A percentile compares a stretch with the other conserved stretches of the same genome.
phyloP scores from a whole-genome alignment of 306 rosid species.

The Echinosophora koreensis region DNA sequence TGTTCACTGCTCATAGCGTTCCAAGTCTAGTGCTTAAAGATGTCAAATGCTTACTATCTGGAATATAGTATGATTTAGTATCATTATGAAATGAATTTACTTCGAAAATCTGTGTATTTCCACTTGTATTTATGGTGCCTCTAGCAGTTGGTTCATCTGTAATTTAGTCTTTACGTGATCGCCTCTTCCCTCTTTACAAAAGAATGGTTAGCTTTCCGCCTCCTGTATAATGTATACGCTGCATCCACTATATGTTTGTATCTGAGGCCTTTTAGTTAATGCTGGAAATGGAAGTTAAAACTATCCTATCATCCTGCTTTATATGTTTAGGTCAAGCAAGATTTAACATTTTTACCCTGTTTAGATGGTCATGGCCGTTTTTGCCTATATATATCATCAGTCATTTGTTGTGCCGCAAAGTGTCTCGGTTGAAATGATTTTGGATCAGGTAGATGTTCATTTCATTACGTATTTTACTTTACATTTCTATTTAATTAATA shows the following conservation, averaged over 20 bases:
- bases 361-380: slow-evolving; percentile 99
- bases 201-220: not conserved
- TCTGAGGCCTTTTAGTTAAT: not conserved
- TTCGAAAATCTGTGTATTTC: not conserved
- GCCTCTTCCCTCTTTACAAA: not conserved
- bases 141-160: not conserved
- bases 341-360: slow-evolving; percentile 41
- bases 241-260: slow-evolving; percentile 18
- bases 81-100: slow-evolving; percentile 18
- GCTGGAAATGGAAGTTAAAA: slow-evolving; percentile 36
- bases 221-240: slow-evolving; percentile 31
- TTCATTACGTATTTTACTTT: slow-evolving; percentile 7
- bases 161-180: not conserved
- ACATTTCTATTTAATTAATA: not conserved
- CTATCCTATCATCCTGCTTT: slow-evolving; percentile 17
- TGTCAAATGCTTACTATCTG: slow-evolving; percentile 14
- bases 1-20: too few species aligned
- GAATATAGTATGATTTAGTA: slow-evolving; percentile 4
- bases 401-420: slow-evolving; percentile 82
- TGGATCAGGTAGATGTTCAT: slow-evolving; percentile 76
- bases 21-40: not conserved
- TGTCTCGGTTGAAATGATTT: slow-evolving; percentile 80
- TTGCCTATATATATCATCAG: slow-evolving; percentile 95
- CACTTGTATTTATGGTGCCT: slow-evolving; percentile 24
- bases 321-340: not conserved